A percentile compares a stretch with the other conserved stretches of the same genome.
These are phyloP conservation scores for Coriolopsis trogii DNA, from an alignment of 1,284 basidiomycete genomes.

Conservation along the genomic window DNA sequence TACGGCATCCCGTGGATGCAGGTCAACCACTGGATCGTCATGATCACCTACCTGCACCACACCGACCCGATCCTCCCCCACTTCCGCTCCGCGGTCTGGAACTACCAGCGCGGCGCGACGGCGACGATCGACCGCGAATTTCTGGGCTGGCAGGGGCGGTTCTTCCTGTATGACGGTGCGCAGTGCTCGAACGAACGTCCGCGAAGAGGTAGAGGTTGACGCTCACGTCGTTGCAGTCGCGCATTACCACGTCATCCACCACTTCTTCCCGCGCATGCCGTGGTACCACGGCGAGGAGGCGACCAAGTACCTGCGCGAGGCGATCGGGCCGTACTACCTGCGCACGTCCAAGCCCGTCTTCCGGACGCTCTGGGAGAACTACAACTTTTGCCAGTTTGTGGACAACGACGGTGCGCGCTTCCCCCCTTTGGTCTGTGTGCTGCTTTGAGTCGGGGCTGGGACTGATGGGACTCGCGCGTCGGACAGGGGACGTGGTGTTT, in stretches of 20 bases:
- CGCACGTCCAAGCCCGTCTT: conserved; percentile 49
- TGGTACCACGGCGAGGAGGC: conserved; percentile 50
- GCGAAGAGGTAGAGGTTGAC: background rate
- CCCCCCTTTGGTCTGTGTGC: background rate
- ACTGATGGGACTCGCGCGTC: background rate
- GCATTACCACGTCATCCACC: conserved; percentile 44
- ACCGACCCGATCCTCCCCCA: conserved; percentile 41
- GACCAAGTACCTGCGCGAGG: conserved; percentile 49
- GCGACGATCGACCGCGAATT: conserved; percentile 57
- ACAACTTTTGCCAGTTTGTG: conserved; percentile 68
- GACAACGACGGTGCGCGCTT: conserved; percentile 51
- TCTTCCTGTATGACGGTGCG: conserved; percentile 43
- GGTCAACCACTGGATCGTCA: conserved; percentile 33
- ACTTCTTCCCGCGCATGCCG: conserved; percentile 39
- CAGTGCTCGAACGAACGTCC: conserved; percentile 27
- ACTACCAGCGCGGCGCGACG: conserved; percentile 54
- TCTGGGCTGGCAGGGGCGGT: conserved; percentile 49
- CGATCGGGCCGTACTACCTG: conserved; percentile 54
- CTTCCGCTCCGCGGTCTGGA: conserved; percentile 45
- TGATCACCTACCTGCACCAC: conserved; percentile 43
- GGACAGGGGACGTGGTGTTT: background rate
- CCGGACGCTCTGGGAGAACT: conserved; percentile 55
- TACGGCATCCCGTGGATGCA: conserved; percentile 38
- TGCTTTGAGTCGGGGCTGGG: no score
- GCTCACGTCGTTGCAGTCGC: conserved; percentile 26